phyloP scores from a whole-genome alignment of 2,329 filamentous ascomycete species.

The Verticillium nonalfalfae region DNA sequence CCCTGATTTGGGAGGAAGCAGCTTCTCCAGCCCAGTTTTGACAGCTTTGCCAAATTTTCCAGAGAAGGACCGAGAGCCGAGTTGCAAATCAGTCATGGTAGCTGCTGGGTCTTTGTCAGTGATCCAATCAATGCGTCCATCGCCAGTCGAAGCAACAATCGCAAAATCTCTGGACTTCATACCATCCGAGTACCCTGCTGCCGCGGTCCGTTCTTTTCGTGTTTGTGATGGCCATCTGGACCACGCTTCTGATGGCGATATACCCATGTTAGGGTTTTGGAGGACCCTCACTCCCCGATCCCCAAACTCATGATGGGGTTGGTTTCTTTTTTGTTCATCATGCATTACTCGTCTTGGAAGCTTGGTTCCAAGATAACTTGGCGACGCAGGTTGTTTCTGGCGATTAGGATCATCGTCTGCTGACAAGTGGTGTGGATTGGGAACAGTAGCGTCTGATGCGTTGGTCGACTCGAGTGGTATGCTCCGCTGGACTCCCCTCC shows the following conservation, averaged over 20 bases:
- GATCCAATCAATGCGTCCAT: constrained; percentile 16
- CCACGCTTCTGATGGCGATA: constrained; percentile 23
- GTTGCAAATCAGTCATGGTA: constrained; percentile 3
- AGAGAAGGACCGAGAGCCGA: constrained; percentile 17
- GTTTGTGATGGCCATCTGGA: constrained; percentile 24
- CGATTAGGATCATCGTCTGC: neutral
- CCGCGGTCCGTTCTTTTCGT: constrained; percentile 18
- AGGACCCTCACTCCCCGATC: neutral
- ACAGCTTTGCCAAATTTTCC: constrained; percentile 21
- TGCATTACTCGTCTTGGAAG: neutral
- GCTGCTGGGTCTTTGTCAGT: constrained; percentile 15
- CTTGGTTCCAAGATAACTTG: neutral
- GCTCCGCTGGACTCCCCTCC: constrained; percentile 4
- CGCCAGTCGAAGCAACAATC: constrained; percentile 11
- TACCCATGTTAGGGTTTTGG: constrained; percentile 4
- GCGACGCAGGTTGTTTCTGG: neutral
- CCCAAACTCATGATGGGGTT: neutral
- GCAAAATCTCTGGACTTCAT: constrained; percentile 23
- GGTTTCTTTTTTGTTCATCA: neutral
- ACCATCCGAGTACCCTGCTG: constrained; percentile 15
- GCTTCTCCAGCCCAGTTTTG: constrained; percentile 17
- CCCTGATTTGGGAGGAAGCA: constrained; percentile 12
- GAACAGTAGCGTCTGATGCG: neutral
- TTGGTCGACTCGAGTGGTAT: constrained; percentile 2
- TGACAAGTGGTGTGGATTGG: constrained; percentile 2